Evolutionary conservation across 495 filamentous ascomycete genomes (phyloP).

Genomic region (Xylaria bambusicola): DNA sequence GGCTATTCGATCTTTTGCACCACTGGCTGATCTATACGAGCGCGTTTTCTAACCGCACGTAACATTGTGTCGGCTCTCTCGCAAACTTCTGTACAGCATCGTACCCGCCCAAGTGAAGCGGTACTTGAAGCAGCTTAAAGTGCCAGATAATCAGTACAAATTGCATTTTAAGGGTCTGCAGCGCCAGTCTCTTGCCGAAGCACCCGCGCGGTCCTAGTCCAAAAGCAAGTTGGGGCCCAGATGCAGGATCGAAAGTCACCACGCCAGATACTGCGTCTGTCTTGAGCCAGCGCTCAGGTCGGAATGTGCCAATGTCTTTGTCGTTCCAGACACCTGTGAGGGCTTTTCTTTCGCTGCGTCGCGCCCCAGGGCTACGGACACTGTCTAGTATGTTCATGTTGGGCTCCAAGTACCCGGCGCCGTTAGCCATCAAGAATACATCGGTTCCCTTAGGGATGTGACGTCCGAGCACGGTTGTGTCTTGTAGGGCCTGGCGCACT

Average conservation of each 20-base stretch:
- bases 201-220: constrained; percentile 33
- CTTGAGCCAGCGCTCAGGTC: constrained; percentile 34
- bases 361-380: constrained; percentile 14
- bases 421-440: constrained; percentile 27
- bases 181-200: constrained; percentile 37
- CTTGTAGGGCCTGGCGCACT: constrained; percentile 27
- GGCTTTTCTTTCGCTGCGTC: constrained; percentile 16
- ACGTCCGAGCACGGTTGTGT: constrained; percentile 31
- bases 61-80: constrained; percentile 32
- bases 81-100: constrained; percentile 30
- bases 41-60: constrained; percentile 26
- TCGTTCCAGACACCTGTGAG: constrained; percentile 16
- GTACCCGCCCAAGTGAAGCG: constrained; percentile 28
- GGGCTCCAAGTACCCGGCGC: constrained; percentile 26
- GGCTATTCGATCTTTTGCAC: background rate
- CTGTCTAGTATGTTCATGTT: constrained; percentile 18
- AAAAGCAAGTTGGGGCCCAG: constrained; percentile 34
- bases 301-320: constrained; percentile 23
- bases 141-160: constrained; percentile 36
- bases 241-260: constrained; percentile 26
- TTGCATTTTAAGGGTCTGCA: constrained; percentile 31
- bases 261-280: background rate
- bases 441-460: constrained; percentile 37
- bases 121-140: constrained; percentile 27
- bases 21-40: background rate